Evolutionary conservation across 192 early-diverging fungal species (phyloP).

Genomic region (Backusella tarrabulga): DNA sequence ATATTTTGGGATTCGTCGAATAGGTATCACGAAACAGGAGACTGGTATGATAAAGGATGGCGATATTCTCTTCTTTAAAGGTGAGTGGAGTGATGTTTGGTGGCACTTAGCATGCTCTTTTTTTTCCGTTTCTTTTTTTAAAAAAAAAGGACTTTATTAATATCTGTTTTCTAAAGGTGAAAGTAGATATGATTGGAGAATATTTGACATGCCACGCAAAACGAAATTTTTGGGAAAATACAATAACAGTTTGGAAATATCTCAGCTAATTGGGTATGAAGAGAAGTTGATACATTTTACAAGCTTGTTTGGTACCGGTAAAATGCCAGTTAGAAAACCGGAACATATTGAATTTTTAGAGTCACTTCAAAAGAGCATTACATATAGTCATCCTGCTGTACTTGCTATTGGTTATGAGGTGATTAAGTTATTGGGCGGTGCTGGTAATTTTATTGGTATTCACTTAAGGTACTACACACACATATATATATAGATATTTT

Average conservation of each 20-base stretch:
- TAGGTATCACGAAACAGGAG: not conserved
- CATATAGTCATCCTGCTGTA: conserved; percentile 33
- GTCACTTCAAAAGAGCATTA: conserved; percentile 29
- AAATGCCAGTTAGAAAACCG: conserved; percentile 26
- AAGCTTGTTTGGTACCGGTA: conserved; percentile 34
- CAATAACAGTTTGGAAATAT: conserved; percentile 22
- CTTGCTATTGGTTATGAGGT: conserved; percentile 18
- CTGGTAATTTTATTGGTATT: conserved; percentile 33
- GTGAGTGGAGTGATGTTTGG: not conserved
- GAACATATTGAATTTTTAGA: conserved; percentile 35
- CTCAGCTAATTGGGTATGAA: conserved; percentile 11
- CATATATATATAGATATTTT: not conserved
- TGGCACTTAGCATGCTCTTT: no score
- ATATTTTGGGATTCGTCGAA: conserved; percentile 20
- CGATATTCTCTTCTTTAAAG: conserved; percentile 35
- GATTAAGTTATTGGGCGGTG: conserved; percentile 21
- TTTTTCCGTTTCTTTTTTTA: not conserved
- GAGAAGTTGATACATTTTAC: conserved; percentile 37
- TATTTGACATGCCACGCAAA: conserved; percentile 25
- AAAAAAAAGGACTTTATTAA: not conserved
- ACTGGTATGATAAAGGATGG: conserved; percentile 32
- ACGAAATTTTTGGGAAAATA: conserved; percentile 25
- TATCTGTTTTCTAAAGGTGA: conserved; percentile 3
- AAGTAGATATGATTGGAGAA: conserved; percentile 39
- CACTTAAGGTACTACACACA: conserved; percentile 30